Evolutionary conservation across 1,139 yeast genomes (phyloP).

Genomic region (Saccharomyces pastorianus): DNA sequence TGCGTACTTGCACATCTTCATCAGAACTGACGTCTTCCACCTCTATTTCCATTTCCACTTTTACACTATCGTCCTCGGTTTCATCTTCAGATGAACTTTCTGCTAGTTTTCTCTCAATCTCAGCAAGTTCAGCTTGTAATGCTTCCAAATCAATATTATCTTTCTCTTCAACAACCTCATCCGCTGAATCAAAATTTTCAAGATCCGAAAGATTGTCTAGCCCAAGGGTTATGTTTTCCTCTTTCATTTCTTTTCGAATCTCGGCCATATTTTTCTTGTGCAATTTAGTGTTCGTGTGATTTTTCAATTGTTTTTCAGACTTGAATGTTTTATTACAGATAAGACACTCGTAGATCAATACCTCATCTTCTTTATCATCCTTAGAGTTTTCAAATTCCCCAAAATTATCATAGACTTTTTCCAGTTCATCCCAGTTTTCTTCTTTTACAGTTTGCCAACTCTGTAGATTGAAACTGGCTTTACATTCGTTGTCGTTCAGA

Average conservation of each 20-base stretch:
- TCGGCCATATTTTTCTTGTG: constrained; percentile 63
- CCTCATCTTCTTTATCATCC: constrained; percentile 31
- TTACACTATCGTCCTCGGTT: constrained; percentile 2
- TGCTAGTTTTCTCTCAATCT: constrained; percentile 33
- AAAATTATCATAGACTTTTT: constrained; percentile 34
- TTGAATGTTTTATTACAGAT: constrained; percentile 80
- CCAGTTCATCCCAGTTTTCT: constrained; percentile 56
- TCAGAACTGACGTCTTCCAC: constrained; percentile 16
- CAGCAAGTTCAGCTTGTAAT: constrained; percentile 27
- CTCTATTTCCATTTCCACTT: constrained; percentile 5
- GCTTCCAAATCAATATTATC: constrained; percentile 14
- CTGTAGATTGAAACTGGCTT: constrained; percentile 51
- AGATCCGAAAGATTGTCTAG: constrained; percentile 39
- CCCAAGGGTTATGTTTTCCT: constrained; percentile 75
- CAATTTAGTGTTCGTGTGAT: constrained; percentile 71
- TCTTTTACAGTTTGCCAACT: constrained; percentile 72
- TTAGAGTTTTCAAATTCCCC: constrained; percentile 10
- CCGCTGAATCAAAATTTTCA: constrained; percentile 34
- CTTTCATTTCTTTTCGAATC: constrained; percentile 68
- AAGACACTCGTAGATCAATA: constrained; percentile 62
- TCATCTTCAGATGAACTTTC: constrained; percentile 13
- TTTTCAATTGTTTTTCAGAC: constrained; percentile 64
- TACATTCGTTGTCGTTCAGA: constrained; percentile 16
- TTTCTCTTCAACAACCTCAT: constrained; percentile 30
- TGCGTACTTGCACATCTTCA: constrained; percentile 18